Conservation (phyloP, 306 rosid species). For the Geum urbanum region DNA sequence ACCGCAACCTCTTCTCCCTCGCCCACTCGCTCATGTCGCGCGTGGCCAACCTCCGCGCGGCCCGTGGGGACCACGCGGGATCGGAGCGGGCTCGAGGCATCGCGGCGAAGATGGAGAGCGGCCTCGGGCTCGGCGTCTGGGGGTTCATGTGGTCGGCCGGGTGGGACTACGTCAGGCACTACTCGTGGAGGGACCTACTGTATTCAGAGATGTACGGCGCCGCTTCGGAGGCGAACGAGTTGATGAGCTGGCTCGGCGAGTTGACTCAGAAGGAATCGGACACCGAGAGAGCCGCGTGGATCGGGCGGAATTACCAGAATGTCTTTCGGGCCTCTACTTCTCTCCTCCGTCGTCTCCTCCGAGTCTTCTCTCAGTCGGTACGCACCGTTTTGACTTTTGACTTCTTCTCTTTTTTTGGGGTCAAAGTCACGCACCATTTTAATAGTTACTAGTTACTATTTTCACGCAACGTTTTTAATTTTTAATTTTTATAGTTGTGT, state of each 20-base stretch:
- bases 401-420: too few species aligned
- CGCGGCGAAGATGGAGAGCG: conserved; percentile 47
- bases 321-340: conserved; percentile 42
- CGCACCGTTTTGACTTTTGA: conserved; percentile 6
- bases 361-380: conserved; percentile 61
- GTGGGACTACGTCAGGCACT: conserved; percentile 59
- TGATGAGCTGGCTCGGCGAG: conserved; percentile 49
- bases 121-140: conserved; percentile 46
- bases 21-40: conserved; percentile 58
- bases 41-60: conserved; percentile 68
- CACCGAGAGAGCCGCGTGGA: conserved; percentile 46
- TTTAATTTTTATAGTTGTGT: too few species aligned
- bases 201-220: conserved; percentile 45
- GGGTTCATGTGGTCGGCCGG: conserved; percentile 44
- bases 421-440: too few species aligned
- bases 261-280: conserved; percentile 49
- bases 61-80: conserved; percentile 65
- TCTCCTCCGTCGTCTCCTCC: conserved; percentile 43
- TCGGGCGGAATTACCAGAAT: conserved; percentile 45
- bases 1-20: conserved; percentile 48
- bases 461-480: background rate
- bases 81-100: conserved; percentile 46
- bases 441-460: background rate
- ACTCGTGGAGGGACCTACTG: conserved; percentile 51
- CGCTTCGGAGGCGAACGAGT: conserved; percentile 51